Evolutionary conservation across 345 rosid genomes (phyloP).

Genomic region (Citrus inodora): DNA sequence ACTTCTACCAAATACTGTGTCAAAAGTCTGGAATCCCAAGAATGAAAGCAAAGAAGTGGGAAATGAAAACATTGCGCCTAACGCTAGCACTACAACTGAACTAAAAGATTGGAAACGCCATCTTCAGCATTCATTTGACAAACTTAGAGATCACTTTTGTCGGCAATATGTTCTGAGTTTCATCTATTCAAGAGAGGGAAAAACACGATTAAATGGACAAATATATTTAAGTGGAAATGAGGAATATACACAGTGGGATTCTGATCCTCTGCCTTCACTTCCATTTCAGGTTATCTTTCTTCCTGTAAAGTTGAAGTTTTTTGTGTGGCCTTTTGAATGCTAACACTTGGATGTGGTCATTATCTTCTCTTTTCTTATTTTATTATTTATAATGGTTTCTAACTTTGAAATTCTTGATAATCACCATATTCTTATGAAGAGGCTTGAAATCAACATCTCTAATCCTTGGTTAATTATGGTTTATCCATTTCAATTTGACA

Average conservation of each 20-base stretch:
- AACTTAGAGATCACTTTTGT: constrained; percentile 90
- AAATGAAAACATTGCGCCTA: constrained; percentile 39
- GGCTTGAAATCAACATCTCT: background rate
- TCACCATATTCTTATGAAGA: background rate
- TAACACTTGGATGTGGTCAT: background rate
- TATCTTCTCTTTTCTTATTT: background rate
- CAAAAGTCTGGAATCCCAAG: constrained; percentile 60
- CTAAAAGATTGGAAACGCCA: constrained; percentile 89
- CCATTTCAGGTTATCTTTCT: constrained; percentile 79
- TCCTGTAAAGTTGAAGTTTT: background rate
- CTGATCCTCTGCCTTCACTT: constrained; percentile 76
- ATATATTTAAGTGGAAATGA: constrained; percentile 68
- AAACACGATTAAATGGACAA: constrained; percentile 68
- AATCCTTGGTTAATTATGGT: background rate
- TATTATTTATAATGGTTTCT: background rate
- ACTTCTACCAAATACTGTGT: constrained; percentile 60
- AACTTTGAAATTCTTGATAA: background rate
- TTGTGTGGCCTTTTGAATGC: background rate
- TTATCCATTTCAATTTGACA: background rate
- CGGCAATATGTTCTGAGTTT: constrained; percentile 90
- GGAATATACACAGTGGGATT: constrained; percentile 54
- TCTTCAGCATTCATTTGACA: constrained; percentile 87
- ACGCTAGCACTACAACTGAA: constrained; percentile 47
- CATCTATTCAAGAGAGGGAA: constrained; percentile 92
- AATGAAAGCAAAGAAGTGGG: constrained; percentile 44